phyloP scores from a whole-genome alignment of 805 yeast genomes.

The Kodamaea restingae region DNA sequence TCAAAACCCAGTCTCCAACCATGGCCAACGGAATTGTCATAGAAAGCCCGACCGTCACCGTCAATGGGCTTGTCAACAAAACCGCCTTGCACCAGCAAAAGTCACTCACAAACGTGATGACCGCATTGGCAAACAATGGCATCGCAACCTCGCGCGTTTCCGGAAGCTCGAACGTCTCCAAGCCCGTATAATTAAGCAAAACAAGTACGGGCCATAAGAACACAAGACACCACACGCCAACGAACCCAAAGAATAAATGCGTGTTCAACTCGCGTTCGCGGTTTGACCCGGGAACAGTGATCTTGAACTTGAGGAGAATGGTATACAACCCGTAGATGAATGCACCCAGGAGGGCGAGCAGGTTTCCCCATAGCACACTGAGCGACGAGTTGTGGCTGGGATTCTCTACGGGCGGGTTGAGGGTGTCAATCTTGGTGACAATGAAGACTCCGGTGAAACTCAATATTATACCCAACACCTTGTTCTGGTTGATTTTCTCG shows the following conservation, averaged over 20 bases:
- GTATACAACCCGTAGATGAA: conserved; percentile 89
- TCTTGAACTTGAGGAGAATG: conserved; percentile 69
- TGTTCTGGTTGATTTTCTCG: conserved; percentile 62
- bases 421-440: conserved; percentile 66
- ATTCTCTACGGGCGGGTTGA: conserved; percentile 27
- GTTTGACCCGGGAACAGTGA: conserved; percentile 37
- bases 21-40: conserved; percentile 93
- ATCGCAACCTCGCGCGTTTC: conserved; percentile 44
- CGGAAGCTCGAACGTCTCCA: conserved; percentile 75
- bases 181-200: conserved; percentile 55
- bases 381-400: conserved; percentile 13
- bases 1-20: conserved; percentile 79
- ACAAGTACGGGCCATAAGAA: conserved; percentile 80
- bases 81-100: conserved; percentile 96
- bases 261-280: conserved; percentile 77
- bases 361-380: conserved; percentile 58
- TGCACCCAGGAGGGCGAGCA: conserved; percentile 80
- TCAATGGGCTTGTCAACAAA: conserved; percentile 86
- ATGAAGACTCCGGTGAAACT: conserved; percentile 77
- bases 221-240: conserved; percentile 76
- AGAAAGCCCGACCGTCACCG: conserved; percentile 92
- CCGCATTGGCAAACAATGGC: conserved; percentile 61
- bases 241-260: conserved; percentile 89
- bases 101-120: conserved; percentile 81
- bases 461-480: conserved; percentile 64